Conservation (phyloP, 1,139 yeast species). For the Schizosaccharomyces versatilis region DNA sequence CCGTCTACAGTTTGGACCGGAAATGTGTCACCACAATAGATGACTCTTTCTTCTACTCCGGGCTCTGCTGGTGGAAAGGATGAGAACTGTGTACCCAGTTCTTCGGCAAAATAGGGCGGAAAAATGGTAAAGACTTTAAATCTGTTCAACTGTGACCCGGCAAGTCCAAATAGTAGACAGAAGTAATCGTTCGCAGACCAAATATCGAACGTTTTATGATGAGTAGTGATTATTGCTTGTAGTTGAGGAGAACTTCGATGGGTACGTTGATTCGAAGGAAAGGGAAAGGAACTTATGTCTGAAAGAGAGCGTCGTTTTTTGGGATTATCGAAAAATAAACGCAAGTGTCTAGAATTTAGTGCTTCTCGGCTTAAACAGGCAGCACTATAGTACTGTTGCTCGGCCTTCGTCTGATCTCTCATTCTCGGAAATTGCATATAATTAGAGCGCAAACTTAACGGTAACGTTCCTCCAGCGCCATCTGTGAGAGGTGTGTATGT, state of each 20-base stretch:
- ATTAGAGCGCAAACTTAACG: no score
- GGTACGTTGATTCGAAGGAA: neutral
- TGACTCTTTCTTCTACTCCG: conserved; percentile 18
- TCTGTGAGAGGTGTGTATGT: no score
- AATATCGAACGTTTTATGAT: conserved; percentile 55
- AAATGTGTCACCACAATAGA: conserved; percentile 35
- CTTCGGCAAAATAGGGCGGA: conserved; percentile 35
- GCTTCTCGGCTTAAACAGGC: no score
- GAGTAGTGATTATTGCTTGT: conserved; percentile 48
- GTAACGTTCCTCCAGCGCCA: no score
- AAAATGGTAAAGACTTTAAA: conserved; percentile 53
- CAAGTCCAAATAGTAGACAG: conserved; percentile 65
- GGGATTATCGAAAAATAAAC: neutral
- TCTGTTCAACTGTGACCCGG: conserved; percentile 38
- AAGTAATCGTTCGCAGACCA: conserved; percentile 79
- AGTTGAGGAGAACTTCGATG: neutral
- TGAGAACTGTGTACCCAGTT: conserved; percentile 3
- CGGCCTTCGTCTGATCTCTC: no score
- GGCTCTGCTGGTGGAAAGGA: neutral
- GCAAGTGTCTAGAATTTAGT: no score
- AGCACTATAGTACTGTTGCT: no score
- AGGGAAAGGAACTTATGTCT: neutral
- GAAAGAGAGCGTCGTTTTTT: neutral
- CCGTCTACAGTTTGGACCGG: conserved; percentile 28
- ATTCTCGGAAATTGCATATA: no score